phyloP scores from a whole-genome alignment of 2,329 filamentous ascomycete genomes.

The Trichoderma gracile region DNA sequence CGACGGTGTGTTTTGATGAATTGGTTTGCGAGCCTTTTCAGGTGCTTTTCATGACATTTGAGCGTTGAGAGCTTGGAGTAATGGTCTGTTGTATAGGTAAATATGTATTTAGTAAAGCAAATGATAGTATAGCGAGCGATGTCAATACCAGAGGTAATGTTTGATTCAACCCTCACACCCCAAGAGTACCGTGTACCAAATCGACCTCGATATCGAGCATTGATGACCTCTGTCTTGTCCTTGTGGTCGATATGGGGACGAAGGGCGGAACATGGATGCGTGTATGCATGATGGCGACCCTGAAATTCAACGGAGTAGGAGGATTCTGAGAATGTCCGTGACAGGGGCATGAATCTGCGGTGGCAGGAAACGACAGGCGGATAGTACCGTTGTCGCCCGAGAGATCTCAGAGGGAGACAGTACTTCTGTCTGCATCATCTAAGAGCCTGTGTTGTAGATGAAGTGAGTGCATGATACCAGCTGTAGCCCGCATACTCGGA shows the following conservation, averaged over 20 bases:
- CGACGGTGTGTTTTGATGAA: not conserved
- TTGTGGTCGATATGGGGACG: not conserved
- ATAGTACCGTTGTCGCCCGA: not conserved
- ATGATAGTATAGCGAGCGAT: constrained; percentile 14
- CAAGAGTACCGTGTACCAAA: not conserved
- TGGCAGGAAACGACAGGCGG: not conserved
- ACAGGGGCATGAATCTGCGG: not conserved
- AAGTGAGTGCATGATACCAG: not conserved
- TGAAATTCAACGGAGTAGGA: not conserved
- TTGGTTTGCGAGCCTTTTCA: not conserved
- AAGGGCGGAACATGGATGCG: constrained; percentile 13
- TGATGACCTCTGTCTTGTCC: not conserved
- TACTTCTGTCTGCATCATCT: not conserved
- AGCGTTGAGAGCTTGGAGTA: constrained; percentile 6
- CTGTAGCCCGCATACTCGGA: not conserved
- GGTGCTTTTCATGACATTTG: not conserved
- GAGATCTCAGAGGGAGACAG: not conserved
- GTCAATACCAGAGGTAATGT: not conserved
- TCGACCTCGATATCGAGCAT: not conserved
- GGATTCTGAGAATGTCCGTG: not conserved
- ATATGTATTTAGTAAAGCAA: not conserved
- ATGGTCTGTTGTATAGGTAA: constrained; percentile 2
- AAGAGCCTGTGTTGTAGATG: not conserved
- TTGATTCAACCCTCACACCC: not conserved
- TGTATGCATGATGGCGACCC: not conserved